Percentiles rank a stretch among this genome's conserved stretches.
phyloP scores from a whole-genome alignment of 352 stramenopile species.

The Phytopythium montanum region DNA sequence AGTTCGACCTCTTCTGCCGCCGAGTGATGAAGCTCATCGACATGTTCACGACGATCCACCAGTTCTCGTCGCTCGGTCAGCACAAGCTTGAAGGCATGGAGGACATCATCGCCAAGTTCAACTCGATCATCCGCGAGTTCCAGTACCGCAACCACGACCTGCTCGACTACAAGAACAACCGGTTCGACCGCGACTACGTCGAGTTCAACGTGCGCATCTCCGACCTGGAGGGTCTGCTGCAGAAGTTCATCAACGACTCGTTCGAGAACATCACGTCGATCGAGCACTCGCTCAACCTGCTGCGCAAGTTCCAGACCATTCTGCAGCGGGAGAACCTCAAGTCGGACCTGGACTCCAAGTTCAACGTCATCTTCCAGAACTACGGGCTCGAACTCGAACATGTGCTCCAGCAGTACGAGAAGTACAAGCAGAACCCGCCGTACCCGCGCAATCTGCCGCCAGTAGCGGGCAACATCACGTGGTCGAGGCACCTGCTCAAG shows the following conservation, averaged over 20 bases:
- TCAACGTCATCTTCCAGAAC: slow-evolving; percentile 99
- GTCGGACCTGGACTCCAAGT: slow-evolving; percentile 97
- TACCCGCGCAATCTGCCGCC: slow-evolving; percentile 96
- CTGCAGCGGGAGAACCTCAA: slow-evolving; percentile 98
- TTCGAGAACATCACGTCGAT: slow-evolving; percentile 99
- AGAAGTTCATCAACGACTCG: slow-evolving; percentile 99
- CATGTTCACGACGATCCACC: slow-evolving; percentile 98
- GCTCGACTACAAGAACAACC: slow-evolving; percentile 98
- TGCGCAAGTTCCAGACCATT: slow-evolving; percentile 98
- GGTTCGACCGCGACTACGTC: slow-evolving; percentile 96
- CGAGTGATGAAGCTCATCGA: slow-evolving; percentile 98
- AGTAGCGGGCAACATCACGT: slow-evolving; percentile 98
- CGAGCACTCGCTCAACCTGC: slow-evolving; percentile 94
- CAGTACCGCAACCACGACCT: slow-evolving; percentile 96
- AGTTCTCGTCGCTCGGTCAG: slow-evolving; percentile 91
- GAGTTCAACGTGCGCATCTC: slow-evolving; percentile 96
- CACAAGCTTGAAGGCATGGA: slow-evolving; percentile 94
- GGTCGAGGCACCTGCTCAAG: slow-evolving; percentile 96
- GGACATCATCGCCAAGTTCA: slow-evolving; percentile 92
- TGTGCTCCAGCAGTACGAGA: slow-evolving; percentile 98
- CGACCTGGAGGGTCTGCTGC: slow-evolving; percentile 94
- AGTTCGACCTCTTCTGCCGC: slow-evolving; percentile 98
- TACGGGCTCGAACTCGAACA: slow-evolving; percentile 98
- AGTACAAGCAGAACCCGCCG: slow-evolving; percentile 97
- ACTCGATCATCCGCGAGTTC: slow-evolving; percentile 96